Evolutionary conservation across 1,284 basidiomycete genomes (phyloP), one percentile per base, ranked within the genome.

Genomic region (Cystobasidium slooffiae): DNA sequence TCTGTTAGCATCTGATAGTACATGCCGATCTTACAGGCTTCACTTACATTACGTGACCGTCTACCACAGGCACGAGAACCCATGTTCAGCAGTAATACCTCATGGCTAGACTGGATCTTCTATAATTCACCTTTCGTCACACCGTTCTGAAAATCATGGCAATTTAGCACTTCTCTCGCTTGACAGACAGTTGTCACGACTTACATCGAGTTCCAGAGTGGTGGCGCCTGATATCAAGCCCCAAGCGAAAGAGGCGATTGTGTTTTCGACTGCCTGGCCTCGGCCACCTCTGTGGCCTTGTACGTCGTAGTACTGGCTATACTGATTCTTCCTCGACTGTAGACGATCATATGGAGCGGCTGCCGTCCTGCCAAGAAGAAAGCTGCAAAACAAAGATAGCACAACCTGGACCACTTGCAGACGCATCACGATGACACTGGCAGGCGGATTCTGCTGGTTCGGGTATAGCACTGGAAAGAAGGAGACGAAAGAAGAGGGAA

Each of bases 221-320:
- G 88, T 89, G 18, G 88, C 87, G 41, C 91, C 91, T 39, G 39
- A 86, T 52, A 91, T 87, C 72, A 91, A 84, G 49, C 87, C 89
- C 88, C 88, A 88, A 69, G 90, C 90, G 81, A 91, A 91, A 74
- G 88, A 86, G 1, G 88, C 88, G 47, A 91, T 83, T 6, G 86
- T 88, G 78, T 85, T 90, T 83, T 91, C 90, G 47, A 89, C 84
- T 0, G 86, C 86, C 79, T 89, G 88, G 8, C 91, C 91, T 79
- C 91, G 86, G 73, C 88, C 88, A 44, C 91, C 91, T 68, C 90
- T 86, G 81, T 92, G 91, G n/a, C 87, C 76, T 72, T 77, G 70
- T 0, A 77, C 65, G 52, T 77, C 72, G 31, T 66, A 77, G 37
- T 67, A 74, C 46, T 59, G 41, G 7, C 31, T 37, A 73, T 67